These are phyloP conservation scores for Puya raimondii DNA, from an alignment of 176 grass and related monocot genomes.

Conservation along the genomic window DNA sequence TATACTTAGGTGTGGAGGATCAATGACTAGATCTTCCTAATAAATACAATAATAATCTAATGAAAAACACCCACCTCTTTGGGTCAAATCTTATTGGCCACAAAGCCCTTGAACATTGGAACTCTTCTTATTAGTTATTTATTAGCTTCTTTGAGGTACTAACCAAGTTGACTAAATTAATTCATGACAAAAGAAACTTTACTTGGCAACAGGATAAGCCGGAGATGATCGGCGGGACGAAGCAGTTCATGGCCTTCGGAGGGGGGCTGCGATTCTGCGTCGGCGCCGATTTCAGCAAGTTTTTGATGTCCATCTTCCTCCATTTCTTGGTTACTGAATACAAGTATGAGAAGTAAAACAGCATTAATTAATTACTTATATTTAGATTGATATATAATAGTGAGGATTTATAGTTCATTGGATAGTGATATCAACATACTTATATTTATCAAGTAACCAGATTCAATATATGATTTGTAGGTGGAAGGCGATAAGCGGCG, in stretches of 20 bases:
- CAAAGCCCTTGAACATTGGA: no score
- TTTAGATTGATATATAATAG: background rate
- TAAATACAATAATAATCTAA: no score
- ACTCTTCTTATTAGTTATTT: background rate
- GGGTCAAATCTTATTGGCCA: no score
- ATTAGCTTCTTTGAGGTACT: background rate
- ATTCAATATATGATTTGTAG: conserved; percentile 24
- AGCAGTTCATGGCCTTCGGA: conserved; percentile 74
- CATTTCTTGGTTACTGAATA: conserved; percentile 71
- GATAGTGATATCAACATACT: no score
- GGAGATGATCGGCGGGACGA: conserved; percentile 45
- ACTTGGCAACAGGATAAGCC: conserved; percentile 39
- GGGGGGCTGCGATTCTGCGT: conserved; percentile 67
- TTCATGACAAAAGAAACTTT: conserved; percentile 26
- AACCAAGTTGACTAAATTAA: background rate
- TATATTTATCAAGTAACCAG: no score
- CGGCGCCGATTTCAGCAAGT: conserved; percentile 53
- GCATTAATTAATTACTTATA: background rate
- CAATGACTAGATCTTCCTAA: no score
- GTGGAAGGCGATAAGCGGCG: conserved; percentile 60
- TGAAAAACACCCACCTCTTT: no score
- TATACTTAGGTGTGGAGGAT: no score
- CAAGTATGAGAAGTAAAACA: conserved; percentile 34
- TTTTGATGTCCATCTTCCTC: conserved; percentile 75
- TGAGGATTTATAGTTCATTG: no score